Evolutionary conservation across 2,329 filamentous ascomycete species (phyloP).

Genomic region (Apiospora rasikravindrae): DNA sequence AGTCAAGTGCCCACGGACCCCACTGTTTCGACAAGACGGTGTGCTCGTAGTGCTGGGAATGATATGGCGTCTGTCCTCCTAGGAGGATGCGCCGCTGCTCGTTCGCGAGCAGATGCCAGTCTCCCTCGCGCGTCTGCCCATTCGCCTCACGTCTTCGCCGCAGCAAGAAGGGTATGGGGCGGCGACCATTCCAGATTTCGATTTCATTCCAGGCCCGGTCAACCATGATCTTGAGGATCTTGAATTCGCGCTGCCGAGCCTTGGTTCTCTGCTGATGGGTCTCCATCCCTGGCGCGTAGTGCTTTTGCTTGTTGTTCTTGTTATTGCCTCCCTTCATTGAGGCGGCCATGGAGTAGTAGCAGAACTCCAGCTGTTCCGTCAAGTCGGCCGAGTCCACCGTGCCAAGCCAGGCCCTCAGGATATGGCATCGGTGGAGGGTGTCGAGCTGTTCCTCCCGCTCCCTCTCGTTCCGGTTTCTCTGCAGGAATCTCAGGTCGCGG

Average conservation of each 20-base stretch:
- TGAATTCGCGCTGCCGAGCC: slow-evolving; percentile 22
- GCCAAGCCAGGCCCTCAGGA: slow-evolving; percentile 16
- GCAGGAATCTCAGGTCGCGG: slow-evolving; percentile 17
- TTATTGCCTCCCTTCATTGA: background rate
- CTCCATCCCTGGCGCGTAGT: background rate
- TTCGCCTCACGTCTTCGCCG: background rate
- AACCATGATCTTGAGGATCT: slow-evolving; percentile 21
- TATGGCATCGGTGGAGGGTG: slow-evolving; percentile 19
- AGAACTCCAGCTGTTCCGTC: slow-evolving; percentile 20
- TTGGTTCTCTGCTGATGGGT: background rate
- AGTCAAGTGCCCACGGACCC: background rate
- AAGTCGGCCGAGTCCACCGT: slow-evolving; percentile 5
- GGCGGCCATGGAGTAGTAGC: background rate
- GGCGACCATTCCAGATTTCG: background rate
- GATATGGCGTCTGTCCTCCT: background rate
- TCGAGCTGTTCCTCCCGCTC: slow-evolving; percentile 18
- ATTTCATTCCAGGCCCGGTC: slow-evolving; percentile 19
- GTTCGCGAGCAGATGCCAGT: background rate
- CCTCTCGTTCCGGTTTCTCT: background rate
- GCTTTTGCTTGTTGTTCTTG: too few species aligned
- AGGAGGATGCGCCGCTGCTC: background rate
- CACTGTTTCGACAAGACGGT: background rate
- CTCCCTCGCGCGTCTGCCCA: background rate
- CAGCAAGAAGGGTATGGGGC: background rate
- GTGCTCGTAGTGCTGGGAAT: background rate